Conservation (phyloP, 2,329 filamentous ascomycete species). For the Phialocephala sp. region DNA sequence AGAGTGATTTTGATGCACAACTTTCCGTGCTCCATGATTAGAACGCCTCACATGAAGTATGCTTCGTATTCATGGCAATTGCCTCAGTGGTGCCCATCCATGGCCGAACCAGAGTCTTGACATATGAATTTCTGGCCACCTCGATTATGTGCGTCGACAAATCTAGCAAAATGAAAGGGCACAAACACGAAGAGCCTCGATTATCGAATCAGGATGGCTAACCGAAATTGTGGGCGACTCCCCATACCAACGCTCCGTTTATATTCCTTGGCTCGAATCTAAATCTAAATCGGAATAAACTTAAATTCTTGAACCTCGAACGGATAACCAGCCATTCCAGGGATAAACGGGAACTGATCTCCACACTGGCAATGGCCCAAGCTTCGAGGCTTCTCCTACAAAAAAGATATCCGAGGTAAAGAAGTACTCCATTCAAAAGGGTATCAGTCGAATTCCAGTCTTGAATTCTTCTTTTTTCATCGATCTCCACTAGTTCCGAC, state of each 20-base stretch:
- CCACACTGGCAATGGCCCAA: slow-evolving; percentile 10
- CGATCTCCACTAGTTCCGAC: neutral
- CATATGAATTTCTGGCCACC: slow-evolving; percentile 16
- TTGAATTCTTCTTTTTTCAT: neutral
- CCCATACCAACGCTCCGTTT: neutral
- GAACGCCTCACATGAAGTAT: slow-evolving; percentile 20
- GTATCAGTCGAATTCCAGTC: neutral
- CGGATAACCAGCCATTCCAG: neutral
- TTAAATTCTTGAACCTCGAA: neutral
- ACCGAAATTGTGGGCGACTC: slow-evolving; percentile 1
- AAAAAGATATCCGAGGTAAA: neutral
- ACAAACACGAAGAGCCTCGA: neutral
- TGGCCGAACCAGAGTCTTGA: neutral
- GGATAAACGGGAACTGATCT: slow-evolving; percentile 4
- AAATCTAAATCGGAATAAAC: neutral
- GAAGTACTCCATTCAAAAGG: neutral
- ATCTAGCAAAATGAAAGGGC: neutral
- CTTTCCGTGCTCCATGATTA: slow-evolving; percentile 24
- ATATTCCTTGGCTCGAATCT: neutral
- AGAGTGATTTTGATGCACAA: slow-evolving; percentile 20
- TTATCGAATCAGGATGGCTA: slow-evolving; percentile 7
- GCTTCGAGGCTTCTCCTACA: neutral
- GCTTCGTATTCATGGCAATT: slow-evolving; percentile 23
- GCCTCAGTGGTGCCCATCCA: slow-evolving; percentile 10
- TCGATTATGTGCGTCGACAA: neutral